Evolutionary conservation across 169 alveolate species (phyloP).

Genomic region (Besnoitia besnoiti): DNA sequence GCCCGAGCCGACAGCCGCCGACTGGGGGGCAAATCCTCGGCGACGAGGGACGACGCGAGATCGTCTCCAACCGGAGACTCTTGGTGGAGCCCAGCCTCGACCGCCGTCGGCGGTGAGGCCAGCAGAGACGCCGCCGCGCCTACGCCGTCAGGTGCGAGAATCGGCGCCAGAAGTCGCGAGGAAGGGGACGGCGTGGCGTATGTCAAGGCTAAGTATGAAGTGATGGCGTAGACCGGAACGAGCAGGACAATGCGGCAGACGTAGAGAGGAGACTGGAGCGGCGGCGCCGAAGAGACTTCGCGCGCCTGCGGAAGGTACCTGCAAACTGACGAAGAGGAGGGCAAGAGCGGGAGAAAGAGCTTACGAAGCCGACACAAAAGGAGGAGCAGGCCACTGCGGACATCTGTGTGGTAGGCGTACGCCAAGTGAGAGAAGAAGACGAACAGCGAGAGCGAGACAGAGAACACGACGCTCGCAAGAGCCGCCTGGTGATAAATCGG

Average conservation of each 20-base stretch:
- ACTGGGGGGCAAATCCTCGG: neutral
- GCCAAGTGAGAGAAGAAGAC: conserved; percentile 7
- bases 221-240: conserved; percentile 49
- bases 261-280: neutral
- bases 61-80: neutral
- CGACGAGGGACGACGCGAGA: neutral
- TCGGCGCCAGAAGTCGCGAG: neutral
- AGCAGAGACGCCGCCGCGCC: neutral
- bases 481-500: conserved; percentile 17
- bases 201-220: conserved; percentile 34
- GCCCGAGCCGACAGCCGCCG: neutral
- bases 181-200: neutral
- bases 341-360: neutral
- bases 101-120: neutral
- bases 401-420: conserved; percentile 7
- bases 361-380: neutral
- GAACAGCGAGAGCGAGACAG: neutral
- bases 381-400: neutral
- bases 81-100: neutral
- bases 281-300: neutral
- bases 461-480: neutral
- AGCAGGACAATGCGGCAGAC: conserved; percentile 38
- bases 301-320: neutral
- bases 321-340: neutral
- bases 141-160: neutral